Conservation (phyloP, 345 rosid species). For the Syzygium oleosum region DNA sequence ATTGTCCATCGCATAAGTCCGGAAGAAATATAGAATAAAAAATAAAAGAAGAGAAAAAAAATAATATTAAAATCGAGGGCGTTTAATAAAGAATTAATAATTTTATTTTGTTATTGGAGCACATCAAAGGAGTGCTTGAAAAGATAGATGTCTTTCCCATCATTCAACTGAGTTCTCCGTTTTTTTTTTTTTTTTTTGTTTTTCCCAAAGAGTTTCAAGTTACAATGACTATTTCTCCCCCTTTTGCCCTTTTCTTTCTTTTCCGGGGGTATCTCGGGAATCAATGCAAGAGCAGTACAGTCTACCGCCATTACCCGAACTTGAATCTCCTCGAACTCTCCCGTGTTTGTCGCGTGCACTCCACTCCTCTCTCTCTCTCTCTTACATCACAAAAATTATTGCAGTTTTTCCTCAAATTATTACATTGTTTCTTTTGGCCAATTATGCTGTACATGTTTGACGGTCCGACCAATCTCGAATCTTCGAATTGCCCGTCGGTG, state of each 20-base stretch:
- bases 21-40: not conserved
- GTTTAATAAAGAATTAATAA: not conserved
- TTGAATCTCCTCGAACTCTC: not conserved
- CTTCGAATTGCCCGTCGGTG: too few species aligned
- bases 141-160: constrained; percentile 2
- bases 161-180: not conserved
- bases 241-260: not conserved
- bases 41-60: too few species aligned
- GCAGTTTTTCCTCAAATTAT: not conserved
- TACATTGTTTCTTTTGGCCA: not conserved
- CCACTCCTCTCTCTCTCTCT: constrained; percentile 1
- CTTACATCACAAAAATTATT: not conserved
- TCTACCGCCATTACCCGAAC: not conserved
- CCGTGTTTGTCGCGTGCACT: constrained; percentile 27
- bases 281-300: not conserved
- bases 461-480: not conserved
- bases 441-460: not conserved
- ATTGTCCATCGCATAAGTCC: not conserved
- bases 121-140: not conserved
- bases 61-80: not conserved
- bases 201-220: constrained; percentile 5
- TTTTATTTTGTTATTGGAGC: not conserved
- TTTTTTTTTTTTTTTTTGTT: not conserved
- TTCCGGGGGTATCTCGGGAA: constrained; percentile 9
- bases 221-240: not conserved